A percentile compares a stretch with the other conserved stretches of the same genome.
Evolutionary conservation across 768 basidiomycete genomes (phyloP).

Genomic region (Trametes coccinea): DNA sequence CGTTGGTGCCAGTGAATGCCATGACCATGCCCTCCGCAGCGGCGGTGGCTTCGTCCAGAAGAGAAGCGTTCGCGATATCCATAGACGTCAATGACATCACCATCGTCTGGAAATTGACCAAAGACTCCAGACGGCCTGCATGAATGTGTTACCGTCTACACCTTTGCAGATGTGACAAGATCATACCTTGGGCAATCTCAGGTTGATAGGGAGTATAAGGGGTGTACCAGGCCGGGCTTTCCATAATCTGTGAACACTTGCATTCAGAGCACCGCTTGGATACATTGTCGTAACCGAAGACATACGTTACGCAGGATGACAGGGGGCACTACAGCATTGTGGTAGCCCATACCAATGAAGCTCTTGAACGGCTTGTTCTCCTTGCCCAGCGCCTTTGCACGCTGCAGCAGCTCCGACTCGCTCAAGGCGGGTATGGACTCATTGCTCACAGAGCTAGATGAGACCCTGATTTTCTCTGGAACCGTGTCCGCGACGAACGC

Average conservation of each 20-base stretch:
- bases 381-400: constrained; percentile 75
- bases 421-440: constrained; percentile 72
- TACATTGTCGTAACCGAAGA: constrained; percentile 14
- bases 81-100: constrained; percentile 91
- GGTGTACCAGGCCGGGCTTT: constrained; percentile 98
- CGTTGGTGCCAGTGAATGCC: constrained; percentile 67
- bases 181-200: constrained; percentile 93
- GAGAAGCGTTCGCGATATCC: constrained; percentile 94
- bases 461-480: constrained; percentile 76
- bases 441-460: constrained; percentile 59
- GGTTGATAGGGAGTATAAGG: constrained; percentile 96
- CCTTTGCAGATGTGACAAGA: background rate
- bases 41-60: constrained; percentile 93
- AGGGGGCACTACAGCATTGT: constrained; percentile 91
- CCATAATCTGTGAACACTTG: constrained; percentile 58
- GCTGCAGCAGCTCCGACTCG: constrained; percentile 78
- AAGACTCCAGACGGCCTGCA: constrained; percentile 89
- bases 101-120: constrained; percentile 98
- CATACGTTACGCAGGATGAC: constrained; percentile 90
- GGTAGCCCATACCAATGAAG: constrained; percentile 99
- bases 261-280: background rate
- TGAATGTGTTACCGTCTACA: background rate
- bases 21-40: constrained; percentile 98
- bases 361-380: constrained; percentile 84
- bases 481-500: constrained; percentile 83